These are phyloP conservation scores for Cinnamomum chago DNA, from an alignment of 164 flowering plant genomes.

Conservation along the genomic window DNA sequence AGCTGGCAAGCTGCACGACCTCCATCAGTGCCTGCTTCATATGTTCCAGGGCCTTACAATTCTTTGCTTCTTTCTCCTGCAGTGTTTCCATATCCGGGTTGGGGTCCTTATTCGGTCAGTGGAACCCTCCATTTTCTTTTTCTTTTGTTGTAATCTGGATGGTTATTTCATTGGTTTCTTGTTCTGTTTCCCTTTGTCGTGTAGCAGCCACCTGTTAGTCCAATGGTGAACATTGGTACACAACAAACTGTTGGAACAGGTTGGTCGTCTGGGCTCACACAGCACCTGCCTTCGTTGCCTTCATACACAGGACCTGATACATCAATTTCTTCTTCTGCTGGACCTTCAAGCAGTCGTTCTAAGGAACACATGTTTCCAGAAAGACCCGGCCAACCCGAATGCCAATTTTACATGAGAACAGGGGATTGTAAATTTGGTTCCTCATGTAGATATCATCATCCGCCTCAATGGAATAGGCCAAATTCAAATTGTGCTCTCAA, in stretches of 20 bases:
- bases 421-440: conserved; percentile 95
- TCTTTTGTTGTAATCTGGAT: not conserved
- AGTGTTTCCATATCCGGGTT: conserved; percentile 65
- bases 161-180: not conserved
- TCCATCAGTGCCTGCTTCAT: conserved; percentile 56
- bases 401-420: conserved; percentile 80
- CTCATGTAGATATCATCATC: conserved; percentile 91
- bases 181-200: conserved; percentile 6
- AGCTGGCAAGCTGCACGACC: conserved; percentile 73
- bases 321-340: conserved; percentile 36
- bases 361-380: conserved; percentile 71
- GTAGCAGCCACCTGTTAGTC: conserved; percentile 55
- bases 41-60: conserved; percentile 74
- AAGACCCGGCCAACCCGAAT: conserved; percentile 94
- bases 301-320: conserved; percentile 54
- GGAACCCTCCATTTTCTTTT: not conserved
- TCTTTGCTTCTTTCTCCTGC: conserved; percentile 59
- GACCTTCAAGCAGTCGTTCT: conserved; percentile 50
- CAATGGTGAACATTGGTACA: conserved; percentile 44
- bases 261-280: conserved; percentile 51
- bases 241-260: conserved; percentile 52
- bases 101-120: conserved; percentile 71
- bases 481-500: conserved; percentile 44
- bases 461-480: conserved; percentile 44
- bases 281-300: conserved; percentile 53